phyloP scores from a whole-genome alignment of 73 alveolate genomes.

The Paramecium primaurelia region DNA sequence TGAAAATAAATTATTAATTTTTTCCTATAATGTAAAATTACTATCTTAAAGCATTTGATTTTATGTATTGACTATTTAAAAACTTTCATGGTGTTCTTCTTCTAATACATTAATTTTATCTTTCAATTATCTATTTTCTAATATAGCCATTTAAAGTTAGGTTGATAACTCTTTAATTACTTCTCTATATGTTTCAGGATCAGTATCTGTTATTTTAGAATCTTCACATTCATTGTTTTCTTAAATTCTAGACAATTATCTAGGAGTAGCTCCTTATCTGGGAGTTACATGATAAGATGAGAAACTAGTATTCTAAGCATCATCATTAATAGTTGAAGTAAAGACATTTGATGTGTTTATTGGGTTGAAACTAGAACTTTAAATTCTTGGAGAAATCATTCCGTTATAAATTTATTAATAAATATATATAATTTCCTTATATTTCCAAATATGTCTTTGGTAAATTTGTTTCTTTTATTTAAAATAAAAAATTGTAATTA shows the following conservation, averaged over 20 bases:
- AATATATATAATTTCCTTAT: not conserved
- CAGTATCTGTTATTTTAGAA: not conserved
- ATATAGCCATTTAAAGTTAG: not conserved
- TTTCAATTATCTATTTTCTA: not conserved
- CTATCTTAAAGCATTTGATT: not conserved
- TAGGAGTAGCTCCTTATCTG: not conserved
- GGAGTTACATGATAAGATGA: slow-evolving; percentile 20
- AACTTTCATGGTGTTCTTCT: not conserved
- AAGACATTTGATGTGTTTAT: not conserved
- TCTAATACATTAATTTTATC: not conserved
- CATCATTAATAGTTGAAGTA: not conserved
- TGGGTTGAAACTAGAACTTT: slow-evolving; percentile 1
- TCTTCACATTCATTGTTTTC: not conserved
- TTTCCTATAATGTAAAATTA: not conserved
- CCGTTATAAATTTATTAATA: not conserved
- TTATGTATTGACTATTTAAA: not conserved
- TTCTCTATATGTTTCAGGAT: slow-evolving; percentile 23
- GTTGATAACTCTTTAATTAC: slow-evolving; percentile 21
- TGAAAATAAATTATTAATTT: not conserved
- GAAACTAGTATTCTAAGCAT: not conserved
- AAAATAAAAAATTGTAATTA: not conserved
- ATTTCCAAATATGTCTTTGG: not conserved
- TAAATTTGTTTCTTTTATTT: too few relatives aligned
- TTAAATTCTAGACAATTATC: not conserved
- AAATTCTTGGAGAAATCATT: slow-evolving; percentile 24